Conservation (phyloP, 2,329 filamentous ascomycete species). For the Bipolaris sorokiniana region DNA sequence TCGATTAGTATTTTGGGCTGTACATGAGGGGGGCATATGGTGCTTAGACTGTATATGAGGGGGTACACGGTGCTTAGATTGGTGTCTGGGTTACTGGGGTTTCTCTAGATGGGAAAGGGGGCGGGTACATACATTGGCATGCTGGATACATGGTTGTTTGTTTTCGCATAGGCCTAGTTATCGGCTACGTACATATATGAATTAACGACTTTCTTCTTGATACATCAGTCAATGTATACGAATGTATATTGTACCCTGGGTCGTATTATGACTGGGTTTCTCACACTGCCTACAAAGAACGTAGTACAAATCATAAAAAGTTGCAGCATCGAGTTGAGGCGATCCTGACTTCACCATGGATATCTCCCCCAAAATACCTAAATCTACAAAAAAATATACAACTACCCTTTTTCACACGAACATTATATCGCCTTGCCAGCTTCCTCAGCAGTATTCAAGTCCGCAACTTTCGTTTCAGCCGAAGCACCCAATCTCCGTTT, state of each 20-base stretch:
- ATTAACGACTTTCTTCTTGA: neutral
- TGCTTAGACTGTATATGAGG: too few species aligned
- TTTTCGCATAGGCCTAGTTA: neutral
- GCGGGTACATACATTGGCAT: neutral
- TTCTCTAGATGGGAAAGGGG: neutral
- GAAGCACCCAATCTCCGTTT: slow-evolving; percentile 58
- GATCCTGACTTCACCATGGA: neutral
- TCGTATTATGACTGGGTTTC: too few species aligned
- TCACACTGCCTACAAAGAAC: too few species aligned
- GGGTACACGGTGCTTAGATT: neutral
- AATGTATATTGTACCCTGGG: too few species aligned
- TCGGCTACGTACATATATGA: neutral
- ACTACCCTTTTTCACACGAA: neutral
- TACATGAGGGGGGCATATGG: neutral
- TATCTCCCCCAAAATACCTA: neutral
- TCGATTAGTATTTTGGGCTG: neutral
- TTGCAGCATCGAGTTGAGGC: slow-evolving; percentile 10
- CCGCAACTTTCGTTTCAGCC: slow-evolving; percentile 16
- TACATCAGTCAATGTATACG: too few species aligned
- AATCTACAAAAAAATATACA: neutral
- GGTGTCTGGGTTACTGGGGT: neutral
- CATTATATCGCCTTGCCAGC: slow-evolving; percentile 3
- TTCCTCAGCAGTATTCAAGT: slow-evolving; percentile 13
- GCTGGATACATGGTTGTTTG: neutral
- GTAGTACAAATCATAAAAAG: neutral